Conservation (phyloP, 73 alveolate genomes). For the Paramecium sonneborni region DNA sequence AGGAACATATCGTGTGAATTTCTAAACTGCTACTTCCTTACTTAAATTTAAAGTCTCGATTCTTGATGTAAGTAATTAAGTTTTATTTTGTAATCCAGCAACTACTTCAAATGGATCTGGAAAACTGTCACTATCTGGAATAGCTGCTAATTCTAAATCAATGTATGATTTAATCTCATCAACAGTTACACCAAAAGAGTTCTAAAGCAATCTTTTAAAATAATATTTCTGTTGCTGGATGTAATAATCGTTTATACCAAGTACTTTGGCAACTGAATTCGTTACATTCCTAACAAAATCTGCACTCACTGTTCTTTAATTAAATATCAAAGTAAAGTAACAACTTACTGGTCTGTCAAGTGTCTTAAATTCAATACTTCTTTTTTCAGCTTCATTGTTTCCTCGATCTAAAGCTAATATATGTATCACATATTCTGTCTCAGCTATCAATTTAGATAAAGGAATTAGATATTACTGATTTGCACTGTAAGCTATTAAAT, state of each 20-base stretch:
- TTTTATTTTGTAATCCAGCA: constrained; percentile 29
- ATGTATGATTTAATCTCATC: background rate
- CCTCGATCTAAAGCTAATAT: constrained; percentile 54
- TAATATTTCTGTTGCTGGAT: background rate
- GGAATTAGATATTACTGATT: background rate
- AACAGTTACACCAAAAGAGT: background rate
- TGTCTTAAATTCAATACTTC: constrained; percentile 7
- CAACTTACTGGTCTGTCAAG: constrained; percentile 17
- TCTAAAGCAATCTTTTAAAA: constrained; percentile 14
- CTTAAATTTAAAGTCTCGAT: constrained; percentile 41
- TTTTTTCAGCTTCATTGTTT: constrained; percentile 22
- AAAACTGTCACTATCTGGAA: background rate
- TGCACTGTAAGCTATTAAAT: background rate
- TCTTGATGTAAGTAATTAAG: constrained; percentile 20
- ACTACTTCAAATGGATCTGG: constrained; percentile 49
- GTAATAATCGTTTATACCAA: constrained; percentile 36
- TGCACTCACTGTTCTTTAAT: background rate
- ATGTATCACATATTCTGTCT: constrained; percentile 53
- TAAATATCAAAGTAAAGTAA: constrained; percentile 12
- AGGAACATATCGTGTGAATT: constrained; percentile 46
- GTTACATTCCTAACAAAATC: constrained; percentile 3
- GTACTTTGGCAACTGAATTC: background rate
- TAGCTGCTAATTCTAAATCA: constrained; percentile 42
- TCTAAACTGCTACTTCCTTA: constrained; percentile 4
- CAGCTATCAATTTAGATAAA: background rate